Conservation (phyloP, 495 filamentous ascomycete genomes). For the Xylaria telfairii region DNA sequence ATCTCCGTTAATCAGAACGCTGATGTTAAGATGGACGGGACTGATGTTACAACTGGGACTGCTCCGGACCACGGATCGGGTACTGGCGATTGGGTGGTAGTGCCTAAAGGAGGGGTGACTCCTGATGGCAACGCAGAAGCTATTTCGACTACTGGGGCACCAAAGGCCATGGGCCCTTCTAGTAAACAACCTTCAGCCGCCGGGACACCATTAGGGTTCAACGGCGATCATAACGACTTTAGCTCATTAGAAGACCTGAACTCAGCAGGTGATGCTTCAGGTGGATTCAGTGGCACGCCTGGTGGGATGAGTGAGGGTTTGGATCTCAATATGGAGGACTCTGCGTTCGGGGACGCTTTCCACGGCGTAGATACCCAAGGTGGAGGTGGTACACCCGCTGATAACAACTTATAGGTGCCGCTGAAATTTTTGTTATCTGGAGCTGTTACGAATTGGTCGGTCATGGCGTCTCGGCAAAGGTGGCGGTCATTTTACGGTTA, state of each 20-base stretch:
- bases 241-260: conserved; percentile 59
- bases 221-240: conserved; percentile 56
- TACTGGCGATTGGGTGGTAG: conserved; percentile 61
- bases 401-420: conserved; percentile 32
- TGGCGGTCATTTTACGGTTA: neutral
- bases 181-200: conserved; percentile 49
- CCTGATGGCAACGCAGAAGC: conserved; percentile 34
- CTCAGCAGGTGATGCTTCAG: conserved; percentile 55
- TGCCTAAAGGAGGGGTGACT: conserved; percentile 53
- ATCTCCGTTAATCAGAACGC: conserved; percentile 39
- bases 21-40: conserved; percentile 47
- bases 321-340: conserved; percentile 60
- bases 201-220: conserved; percentile 49
- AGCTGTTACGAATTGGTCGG: neutral
- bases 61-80: conserved; percentile 50
- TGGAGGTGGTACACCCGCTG: conserved; percentile 34
- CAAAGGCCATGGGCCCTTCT: conserved; percentile 26
- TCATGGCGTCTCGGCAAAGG: conserved; percentile 14
- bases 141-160: conserved; percentile 20
- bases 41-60: conserved; percentile 31
- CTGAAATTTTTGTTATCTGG: neutral
- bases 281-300: conserved; percentile 47
- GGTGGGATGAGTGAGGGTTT: conserved; percentile 50
- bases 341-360: conserved; percentile 63
- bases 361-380: conserved; percentile 52